These are phyloP conservation scores for Avena eriantha DNA, from an alignment of 176 grass and related monocot genomes.

Conservation along the genomic window DNA sequence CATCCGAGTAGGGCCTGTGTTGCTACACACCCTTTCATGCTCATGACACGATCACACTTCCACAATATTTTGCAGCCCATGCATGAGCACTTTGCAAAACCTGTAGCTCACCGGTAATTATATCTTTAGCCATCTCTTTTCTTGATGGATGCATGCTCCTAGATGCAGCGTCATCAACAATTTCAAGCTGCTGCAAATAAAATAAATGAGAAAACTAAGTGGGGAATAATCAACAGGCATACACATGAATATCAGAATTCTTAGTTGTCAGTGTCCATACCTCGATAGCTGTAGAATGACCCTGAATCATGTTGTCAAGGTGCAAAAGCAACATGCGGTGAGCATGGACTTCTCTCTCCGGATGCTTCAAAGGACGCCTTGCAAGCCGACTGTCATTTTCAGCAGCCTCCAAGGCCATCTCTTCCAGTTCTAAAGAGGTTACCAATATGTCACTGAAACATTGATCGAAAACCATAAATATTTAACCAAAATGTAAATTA, in stretches of 20 bases:
- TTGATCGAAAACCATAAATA: slow-evolving; percentile 21
- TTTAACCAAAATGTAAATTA: background rate
- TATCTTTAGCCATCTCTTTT: slow-evolving; percentile 73
- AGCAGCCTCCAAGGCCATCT: slow-evolving; percentile 61
- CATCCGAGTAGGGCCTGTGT: too few relatives aligned
- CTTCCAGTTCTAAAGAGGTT: slow-evolving; percentile 59
- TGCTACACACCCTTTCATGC: too few relatives aligned
- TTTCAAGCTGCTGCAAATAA: slow-evolving; percentile 59
- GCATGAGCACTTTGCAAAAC: slow-evolving; percentile 50
- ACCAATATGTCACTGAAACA: slow-evolving; percentile 29
- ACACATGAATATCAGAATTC: background rate
- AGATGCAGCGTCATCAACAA: slow-evolving; percentile 5
- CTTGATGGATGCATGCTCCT: slow-evolving; percentile 41
- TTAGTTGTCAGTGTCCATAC: slow-evolving; percentile 41
- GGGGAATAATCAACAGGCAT: background rate
- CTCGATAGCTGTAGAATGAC: slow-evolving; percentile 60
- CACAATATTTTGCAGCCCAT: slow-evolving; percentile 66
- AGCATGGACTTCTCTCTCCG: slow-evolving; percentile 62
- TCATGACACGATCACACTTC: too few relatives aligned
- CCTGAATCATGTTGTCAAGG: slow-evolving; percentile 51
- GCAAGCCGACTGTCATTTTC: slow-evolving; percentile 75
- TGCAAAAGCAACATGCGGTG: slow-evolving; percentile 63
- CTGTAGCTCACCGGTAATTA: slow-evolving; percentile 66
- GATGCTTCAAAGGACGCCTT: slow-evolving; percentile 63
- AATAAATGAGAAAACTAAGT: background rate